Evolutionary conservation across 495 filamentous ascomycete genomes (phyloP).

Genomic region (Penicillium canescens): DNA sequence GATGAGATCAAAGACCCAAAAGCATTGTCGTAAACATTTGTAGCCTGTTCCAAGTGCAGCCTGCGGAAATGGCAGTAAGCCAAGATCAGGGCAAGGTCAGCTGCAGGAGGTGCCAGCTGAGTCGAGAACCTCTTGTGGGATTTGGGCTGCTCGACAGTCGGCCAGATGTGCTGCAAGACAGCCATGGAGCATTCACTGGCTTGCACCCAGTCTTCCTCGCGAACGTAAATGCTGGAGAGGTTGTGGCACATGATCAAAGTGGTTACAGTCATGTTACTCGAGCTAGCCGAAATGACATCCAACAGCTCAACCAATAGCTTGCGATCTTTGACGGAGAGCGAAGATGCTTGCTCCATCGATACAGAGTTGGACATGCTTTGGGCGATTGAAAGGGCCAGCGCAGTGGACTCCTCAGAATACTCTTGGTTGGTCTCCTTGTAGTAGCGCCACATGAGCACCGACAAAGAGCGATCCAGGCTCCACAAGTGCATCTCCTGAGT

Average conservation of each 20-base stretch:
- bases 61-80: slow-evolving; percentile 42
- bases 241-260: slow-evolving; percentile 39
- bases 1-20: slow-evolving; percentile 38
- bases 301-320: slow-evolving; percentile 38
- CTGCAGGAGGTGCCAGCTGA: slow-evolving; percentile 32
- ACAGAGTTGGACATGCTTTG: slow-evolving; percentile 27
- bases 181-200: slow-evolving; percentile 34
- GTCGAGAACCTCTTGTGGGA: slow-evolving; percentile 34
- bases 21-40: slow-evolving; percentile 38
- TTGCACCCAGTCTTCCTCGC: slow-evolving; percentile 33
- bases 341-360: slow-evolving; percentile 21
- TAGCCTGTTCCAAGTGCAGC: slow-evolving; percentile 34
- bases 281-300: slow-evolving; percentile 35
- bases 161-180: slow-evolving; percentile 41
- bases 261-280: slow-evolving; percentile 23
- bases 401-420: slow-evolving; percentile 31
- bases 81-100: slow-evolving; percentile 36
- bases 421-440: slow-evolving; percentile 36
- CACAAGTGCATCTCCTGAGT: slow-evolving; percentile 40
- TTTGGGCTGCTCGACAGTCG: slow-evolving; percentile 31
- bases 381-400: slow-evolving; percentile 32
- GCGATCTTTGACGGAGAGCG: slow-evolving; percentile 30
- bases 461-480: slow-evolving; percentile 37
- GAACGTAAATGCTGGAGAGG: slow-evolving; percentile 36
- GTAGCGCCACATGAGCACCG: slow-evolving; percentile 40